Evolutionary conservation across 106 monocot genomes (phyloP).

Genomic region (Iris macrosiphon): DNA sequence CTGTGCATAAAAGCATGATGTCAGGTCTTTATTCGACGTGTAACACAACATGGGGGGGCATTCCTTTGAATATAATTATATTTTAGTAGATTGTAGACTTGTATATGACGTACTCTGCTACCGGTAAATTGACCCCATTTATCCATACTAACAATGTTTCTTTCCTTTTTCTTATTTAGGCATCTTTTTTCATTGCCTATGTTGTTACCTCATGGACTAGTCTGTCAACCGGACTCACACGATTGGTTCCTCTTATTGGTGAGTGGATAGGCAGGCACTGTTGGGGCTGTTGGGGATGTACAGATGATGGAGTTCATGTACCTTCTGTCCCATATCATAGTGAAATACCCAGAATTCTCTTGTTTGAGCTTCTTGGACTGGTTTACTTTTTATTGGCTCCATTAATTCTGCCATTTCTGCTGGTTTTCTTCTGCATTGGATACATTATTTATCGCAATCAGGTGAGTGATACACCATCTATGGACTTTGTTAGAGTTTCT

Average conservation of each 20-base stretch:
- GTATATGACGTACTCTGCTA: too few species aligned
- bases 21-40: too few species aligned
- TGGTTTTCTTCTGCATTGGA: slow-evolving; percentile 88
- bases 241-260: slow-evolving; percentile 42
- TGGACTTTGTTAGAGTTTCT: neutral
- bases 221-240: slow-evolving; percentile 65
- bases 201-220: slow-evolving; percentile 99
- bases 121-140: too few species aligned
- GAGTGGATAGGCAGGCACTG: slow-evolving; percentile 40
- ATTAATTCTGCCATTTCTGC: slow-evolving; percentile 81
- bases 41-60: too few species aligned
- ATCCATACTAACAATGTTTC: slow-evolving; percentile 1
- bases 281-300: slow-evolving; percentile 19
- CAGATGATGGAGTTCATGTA: slow-evolving; percentile 27
- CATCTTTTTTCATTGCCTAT: slow-evolving; percentile 88
- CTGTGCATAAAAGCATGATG: too few species aligned
- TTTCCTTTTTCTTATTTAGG: slow-evolving; percentile 28
- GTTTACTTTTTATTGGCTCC: slow-evolving; percentile 79
- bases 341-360: slow-evolving; percentile 81
- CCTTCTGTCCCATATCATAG: slow-evolving; percentile 78
- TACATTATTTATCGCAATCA: slow-evolving; percentile 93
- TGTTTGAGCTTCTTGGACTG: slow-evolving; percentile 82
- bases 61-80: too few species aligned
- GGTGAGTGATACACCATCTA: slow-evolving; percentile 29
- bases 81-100: too few species aligned